Evolutionary conservation across 768 basidiomycete species (phyloP), one percentile per base, ranked within the genome.

Genomic region (Pilatotrama ljubarskyi): DNA sequence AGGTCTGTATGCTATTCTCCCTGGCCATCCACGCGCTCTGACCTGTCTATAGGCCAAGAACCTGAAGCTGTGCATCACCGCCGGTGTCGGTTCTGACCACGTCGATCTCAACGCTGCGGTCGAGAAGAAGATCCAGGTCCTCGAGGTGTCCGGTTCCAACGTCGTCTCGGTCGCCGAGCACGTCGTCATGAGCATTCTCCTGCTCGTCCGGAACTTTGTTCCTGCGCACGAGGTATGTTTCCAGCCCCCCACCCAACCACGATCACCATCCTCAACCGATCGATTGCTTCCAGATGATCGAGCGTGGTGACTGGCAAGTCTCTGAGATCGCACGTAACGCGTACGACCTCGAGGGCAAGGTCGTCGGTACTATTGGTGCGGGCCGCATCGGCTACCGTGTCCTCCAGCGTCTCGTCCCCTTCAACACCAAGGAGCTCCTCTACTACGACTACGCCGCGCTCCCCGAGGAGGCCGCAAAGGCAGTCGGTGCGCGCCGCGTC

Each of bases 131-230:
- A 85, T 95, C 66, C 88, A 92, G 70, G 93, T 66, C 55, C 57
- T 55, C 56, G 62, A 84, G 77, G 90, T 95, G 37, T 88, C 92
- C 29, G 93, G 93, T 37, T 92, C 90, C 22, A 95, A 94, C 69
- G 93, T 95, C 53, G 88, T 88, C 51, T 93, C 91, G 11, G 94
- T 95, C 42, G 93, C 93, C 44, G 94, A 95, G 74, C 91, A 93
- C 72, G 92, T 92, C 60, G 74, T 93, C 58, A 94, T 94, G 92
- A 87, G 85, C 72, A 95, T 96, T 65, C 85, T 96, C 50, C 77
- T 91, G 38, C 87, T 95, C 56, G 93, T 96, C 70, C 85, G 93
- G 71, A 96, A 96, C 84, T 94, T 89, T 67, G 79, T 88, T 24
- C 90, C 89, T 22, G 91, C 90, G 9, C 93, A 95, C 72, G 91